Evolutionary conservation across 495 filamentous ascomycete species (phyloP), one percentile per base, ranked within the genome.

Genomic region (Penicillium canescens): DNA sequence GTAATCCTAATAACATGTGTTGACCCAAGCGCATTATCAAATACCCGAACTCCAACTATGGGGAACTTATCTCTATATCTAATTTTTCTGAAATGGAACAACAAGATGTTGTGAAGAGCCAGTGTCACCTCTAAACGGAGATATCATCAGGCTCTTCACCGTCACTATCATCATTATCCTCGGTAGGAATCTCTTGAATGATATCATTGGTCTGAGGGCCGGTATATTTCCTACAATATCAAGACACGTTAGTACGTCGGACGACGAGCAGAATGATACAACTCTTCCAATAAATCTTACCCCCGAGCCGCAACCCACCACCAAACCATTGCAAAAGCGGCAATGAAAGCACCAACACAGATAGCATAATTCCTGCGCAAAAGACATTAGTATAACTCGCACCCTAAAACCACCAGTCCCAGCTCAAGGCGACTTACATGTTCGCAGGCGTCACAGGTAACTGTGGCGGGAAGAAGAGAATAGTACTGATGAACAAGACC

Each of bases 401-500:
- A 46, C 1, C 16, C 4, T 6, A 36, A 2, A 35, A 26, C 3
- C 14, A 2, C 4, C 14, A 24, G 23, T 4, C 23, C 23, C 23
- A 24, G n/a, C 2, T 39, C 6, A 36, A 16, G 37, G 21, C 23
- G 4, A n/a, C 54, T 53, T 59, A 80, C 80, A 90, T 88, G 65
- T 88, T 90, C 26, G 74, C 71, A 2, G 67, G 55, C 3, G 86
- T 90, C 8, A 90, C 72, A 21, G 86, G 86, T 24, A 77, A 73
- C 13, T 68, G 62, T 5, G 84, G 74, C 4, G 86, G 86, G 72
- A 86, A 88, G 69, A 89, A 84, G 41, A 90, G 67, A 23, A 89
- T 78, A 4, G 82, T 74, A 55, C 82, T 86, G 51, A 90, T 88
- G 61, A 89, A 86, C 35, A 76, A 42, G 4, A 88, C 86, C 86